Evolutionary conservation across 116 monocot genomes (phyloP).

Genomic region (Trichopus zeylanicus): DNA sequence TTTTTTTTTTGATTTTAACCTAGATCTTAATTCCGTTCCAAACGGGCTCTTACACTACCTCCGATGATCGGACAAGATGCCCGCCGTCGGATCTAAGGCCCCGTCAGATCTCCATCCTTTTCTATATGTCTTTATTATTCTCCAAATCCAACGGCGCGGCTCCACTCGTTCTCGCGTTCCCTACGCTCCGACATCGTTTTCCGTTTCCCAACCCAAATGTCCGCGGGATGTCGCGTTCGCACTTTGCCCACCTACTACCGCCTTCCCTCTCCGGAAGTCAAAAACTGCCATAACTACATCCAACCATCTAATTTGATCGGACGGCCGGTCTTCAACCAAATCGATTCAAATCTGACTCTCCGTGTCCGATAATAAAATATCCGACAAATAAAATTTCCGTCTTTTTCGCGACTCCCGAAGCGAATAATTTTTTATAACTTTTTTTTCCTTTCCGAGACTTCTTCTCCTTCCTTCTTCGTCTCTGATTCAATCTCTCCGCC

Average conservation of each 20-base stretch:
- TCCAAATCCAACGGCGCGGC: too few relatives aligned
- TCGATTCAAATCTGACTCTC: background rate
- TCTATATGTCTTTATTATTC: too few relatives aligned
- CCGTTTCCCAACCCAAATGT: too few relatives aligned
- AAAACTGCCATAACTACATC: conserved; percentile 1
- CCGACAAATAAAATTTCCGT: background rate
- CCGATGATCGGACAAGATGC: too few relatives aligned
- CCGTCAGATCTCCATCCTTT: too few relatives aligned
- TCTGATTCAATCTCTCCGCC: background rate
- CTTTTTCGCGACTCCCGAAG: background rate
- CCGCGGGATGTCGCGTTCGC: background rate
- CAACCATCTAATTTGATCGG: background rate
- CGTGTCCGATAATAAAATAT: background rate
- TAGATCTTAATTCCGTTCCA: too few relatives aligned
- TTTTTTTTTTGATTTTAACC: too few relatives aligned
- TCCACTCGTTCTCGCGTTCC: background rate
- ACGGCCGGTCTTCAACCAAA: background rate
- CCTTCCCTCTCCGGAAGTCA: background rate
- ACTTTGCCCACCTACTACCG: background rate
- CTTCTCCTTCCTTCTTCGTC: background rate
- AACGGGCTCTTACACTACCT: too few relatives aligned
- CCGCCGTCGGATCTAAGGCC: too few relatives aligned
- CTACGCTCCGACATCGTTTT: too few relatives aligned
- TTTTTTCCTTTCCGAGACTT: background rate
- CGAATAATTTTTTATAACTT: background rate